phyloP scores from a whole-genome alignment of 1,139 yeast species.

The Kodamaea suecica region DNA sequence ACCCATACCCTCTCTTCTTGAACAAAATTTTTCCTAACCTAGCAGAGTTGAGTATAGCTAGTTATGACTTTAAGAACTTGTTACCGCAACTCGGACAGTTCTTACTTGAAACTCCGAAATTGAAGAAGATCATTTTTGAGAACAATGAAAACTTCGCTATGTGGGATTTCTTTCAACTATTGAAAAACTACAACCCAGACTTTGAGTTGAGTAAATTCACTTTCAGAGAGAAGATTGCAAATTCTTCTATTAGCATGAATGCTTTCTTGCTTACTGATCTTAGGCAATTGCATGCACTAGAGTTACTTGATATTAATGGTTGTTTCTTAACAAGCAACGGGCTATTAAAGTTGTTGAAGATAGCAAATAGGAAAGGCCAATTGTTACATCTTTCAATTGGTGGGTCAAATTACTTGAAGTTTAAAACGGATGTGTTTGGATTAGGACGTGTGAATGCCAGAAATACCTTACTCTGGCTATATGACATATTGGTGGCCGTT shows the following conservation, averaged over 20 bases:
- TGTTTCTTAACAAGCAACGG: conserved; percentile 34
- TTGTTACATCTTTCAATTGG: conserved; percentile 29
- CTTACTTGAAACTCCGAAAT: conserved; percentile 17
- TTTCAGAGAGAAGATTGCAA: conserved; percentile 29
- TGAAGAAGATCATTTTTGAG: conserved; percentile 30
- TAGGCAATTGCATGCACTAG: conserved; percentile 23
- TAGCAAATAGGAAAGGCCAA: conserved; percentile 17
- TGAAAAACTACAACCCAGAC: conserved; percentile 29
- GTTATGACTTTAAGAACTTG: conserved; percentile 30
- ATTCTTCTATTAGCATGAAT: conserved; percentile 20
- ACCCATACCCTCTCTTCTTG: conserved; percentile 27
- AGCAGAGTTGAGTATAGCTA: conserved; percentile 25
- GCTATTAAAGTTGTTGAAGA: conserved; percentile 26
- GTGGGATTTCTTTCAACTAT: conserved; percentile 27
- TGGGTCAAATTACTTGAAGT: conserved; percentile 29
- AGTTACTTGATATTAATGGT: conserved; percentile 34
- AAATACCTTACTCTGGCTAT: conserved; percentile 18
- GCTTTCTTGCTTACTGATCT: conserved; percentile 28
- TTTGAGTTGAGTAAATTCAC: conserved; percentile 27
- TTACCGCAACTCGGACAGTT: conserved; percentile 32
- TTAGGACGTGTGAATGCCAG: conserved; percentile 9
- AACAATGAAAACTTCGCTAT: conserved; percentile 32
- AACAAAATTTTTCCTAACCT: conserved; percentile 22
- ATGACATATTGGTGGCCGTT: conserved; percentile 21
- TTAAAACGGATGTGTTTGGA: conserved; percentile 26